These are phyloP conservation scores for Coprinellus aureogranulatus DNA, from an alignment of 768 basidiomycete genomes.

Conservation along the genomic window DNA sequence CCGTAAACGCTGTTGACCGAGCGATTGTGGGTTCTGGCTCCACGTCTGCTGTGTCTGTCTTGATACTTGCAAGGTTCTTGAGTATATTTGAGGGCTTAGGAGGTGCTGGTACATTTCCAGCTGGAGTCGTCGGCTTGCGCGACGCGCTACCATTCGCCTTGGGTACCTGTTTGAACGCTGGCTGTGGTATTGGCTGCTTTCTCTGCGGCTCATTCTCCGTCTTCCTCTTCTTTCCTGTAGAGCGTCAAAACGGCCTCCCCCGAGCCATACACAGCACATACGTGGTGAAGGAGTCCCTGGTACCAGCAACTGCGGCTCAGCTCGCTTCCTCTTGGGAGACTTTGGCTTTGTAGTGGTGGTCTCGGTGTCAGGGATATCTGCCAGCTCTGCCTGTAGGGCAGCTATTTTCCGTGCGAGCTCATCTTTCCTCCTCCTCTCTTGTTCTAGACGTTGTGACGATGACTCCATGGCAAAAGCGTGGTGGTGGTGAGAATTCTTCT, in stretches of 20 bases:
- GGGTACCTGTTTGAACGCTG: neutral
- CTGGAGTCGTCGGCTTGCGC: neutral
- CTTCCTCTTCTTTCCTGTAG: conserved; percentile 1
- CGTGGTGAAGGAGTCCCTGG: neutral
- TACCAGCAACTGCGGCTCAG: neutral
- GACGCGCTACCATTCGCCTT: neutral
- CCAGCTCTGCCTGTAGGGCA: neutral
- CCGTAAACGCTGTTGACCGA: conserved; percentile 33
- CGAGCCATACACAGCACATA: neutral
- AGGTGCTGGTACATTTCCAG: neutral
- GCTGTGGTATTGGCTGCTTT: neutral
- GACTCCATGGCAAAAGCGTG: conserved; percentile 3
- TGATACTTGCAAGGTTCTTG: neutral
- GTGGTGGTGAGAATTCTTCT: conserved; percentile 5
- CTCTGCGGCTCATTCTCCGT: neutral
- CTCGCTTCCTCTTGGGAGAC: neutral
- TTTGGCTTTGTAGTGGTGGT: neutral
- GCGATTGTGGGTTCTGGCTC: neutral
- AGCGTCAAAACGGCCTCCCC: neutral
- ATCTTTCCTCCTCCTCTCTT: neutral
- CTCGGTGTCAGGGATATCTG: neutral
- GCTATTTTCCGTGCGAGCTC: neutral
- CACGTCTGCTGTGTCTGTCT: neutral
- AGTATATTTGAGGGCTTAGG: neutral
- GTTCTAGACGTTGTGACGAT: neutral